phyloP scores from a whole-genome alignment of 495 filamentous ascomycete genomes.

The Aspergillus avenaceus region DNA sequence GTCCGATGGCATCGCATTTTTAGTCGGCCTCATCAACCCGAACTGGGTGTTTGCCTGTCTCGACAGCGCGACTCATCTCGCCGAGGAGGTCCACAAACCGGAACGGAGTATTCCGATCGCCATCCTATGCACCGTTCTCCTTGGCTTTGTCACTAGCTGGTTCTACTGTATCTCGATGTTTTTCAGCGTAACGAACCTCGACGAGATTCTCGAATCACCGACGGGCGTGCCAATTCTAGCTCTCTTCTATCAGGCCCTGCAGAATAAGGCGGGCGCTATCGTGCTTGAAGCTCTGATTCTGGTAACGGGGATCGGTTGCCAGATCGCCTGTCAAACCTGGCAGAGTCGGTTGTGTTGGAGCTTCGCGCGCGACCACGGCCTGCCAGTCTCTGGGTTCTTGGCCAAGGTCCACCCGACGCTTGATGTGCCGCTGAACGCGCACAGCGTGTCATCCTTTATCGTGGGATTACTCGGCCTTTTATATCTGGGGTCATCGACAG shows the following conservation, averaged over 20 bases:
- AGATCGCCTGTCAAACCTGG: conserved; percentile 35
- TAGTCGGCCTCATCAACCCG: conserved; percentile 25
- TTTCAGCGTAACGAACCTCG: conserved; percentile 22
- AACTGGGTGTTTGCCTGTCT: conserved; percentile 25
- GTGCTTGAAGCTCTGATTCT: conserved; percentile 23
- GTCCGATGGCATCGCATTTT: conserved; percentile 24
- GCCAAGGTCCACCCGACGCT: conserved; percentile 13
- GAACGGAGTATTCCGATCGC: conserved; percentile 22
- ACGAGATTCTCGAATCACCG: conserved; percentile 11
- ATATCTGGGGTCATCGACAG: conserved; percentile 43
- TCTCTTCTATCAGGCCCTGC: conserved; percentile 23
- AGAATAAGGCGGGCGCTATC: conserved; percentile 20
- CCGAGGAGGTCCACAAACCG: conserved; percentile 23
- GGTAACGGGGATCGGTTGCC: conserved; percentile 17
- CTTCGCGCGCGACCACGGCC: conserved; percentile 32
- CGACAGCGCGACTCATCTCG: conserved; percentile 27
- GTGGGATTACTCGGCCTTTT: conserved; percentile 45
- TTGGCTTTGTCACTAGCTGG: conserved; percentile 24
- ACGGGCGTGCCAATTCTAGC: conserved; percentile 21
- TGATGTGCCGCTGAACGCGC: conserved; percentile 33
- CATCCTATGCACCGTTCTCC: conserved; percentile 20
- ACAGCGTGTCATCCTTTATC: conserved; percentile 39
- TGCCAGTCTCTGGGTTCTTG: conserved; percentile 16
- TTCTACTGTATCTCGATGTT: conserved; percentile 24
- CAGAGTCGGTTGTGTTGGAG: conserved; percentile 35